phyloP scores from a whole-genome alignment of 2,329 filamentous ascomycete species.

The Aspergillus ochraceus region DNA sequence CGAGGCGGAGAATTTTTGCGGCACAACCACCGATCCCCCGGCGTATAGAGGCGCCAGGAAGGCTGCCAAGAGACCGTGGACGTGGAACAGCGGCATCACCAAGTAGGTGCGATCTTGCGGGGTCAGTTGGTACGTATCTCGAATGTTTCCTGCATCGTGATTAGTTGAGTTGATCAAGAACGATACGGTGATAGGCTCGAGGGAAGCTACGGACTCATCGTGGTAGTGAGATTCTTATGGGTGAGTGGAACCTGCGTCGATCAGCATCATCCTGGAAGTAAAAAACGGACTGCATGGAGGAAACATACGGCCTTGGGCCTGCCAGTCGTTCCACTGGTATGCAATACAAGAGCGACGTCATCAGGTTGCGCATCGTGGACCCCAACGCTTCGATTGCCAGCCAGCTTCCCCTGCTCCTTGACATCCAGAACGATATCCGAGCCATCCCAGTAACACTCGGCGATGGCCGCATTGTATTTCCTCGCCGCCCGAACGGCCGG shows the following conservation, averaged over 20 bases:
- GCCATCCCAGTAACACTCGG: conserved; percentile 79
- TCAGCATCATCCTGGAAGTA: neutral
- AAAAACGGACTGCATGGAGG: neutral
- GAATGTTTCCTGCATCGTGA: conserved; percentile 63
- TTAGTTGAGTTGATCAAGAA: conserved; percentile 5
- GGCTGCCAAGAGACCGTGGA: conserved; percentile 81
- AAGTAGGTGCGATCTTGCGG: conserved; percentile 75
- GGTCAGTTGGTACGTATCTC: conserved; percentile 72
- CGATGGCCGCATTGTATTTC: conserved; percentile 80
- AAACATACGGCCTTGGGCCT: conserved; percentile 72
- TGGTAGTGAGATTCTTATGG: conserved; percentile 76
- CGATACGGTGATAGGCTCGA: neutral
- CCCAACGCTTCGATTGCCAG: conserved; percentile 48
- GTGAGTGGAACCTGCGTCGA: conserved; percentile 66
- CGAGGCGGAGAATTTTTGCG: conserved; percentile 74
- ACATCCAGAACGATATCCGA: conserved; percentile 72
- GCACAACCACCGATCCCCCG: conserved; percentile 77
- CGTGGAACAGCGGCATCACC: conserved; percentile 89
- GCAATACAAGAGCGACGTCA: conserved; percentile 77
- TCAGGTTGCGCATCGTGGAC: conserved; percentile 65
- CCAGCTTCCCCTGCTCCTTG: conserved; percentile 71
- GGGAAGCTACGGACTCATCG: conserved; percentile 62
- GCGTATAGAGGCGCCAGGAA: conserved; percentile 75
- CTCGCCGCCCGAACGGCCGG: conserved; percentile 74
- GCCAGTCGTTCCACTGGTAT: conserved; percentile 83